These are phyloP conservation scores for Fusarium metavorans DNA, from an alignment of 2,329 filamentous ascomycete species.

Conservation along the genomic window DNA sequence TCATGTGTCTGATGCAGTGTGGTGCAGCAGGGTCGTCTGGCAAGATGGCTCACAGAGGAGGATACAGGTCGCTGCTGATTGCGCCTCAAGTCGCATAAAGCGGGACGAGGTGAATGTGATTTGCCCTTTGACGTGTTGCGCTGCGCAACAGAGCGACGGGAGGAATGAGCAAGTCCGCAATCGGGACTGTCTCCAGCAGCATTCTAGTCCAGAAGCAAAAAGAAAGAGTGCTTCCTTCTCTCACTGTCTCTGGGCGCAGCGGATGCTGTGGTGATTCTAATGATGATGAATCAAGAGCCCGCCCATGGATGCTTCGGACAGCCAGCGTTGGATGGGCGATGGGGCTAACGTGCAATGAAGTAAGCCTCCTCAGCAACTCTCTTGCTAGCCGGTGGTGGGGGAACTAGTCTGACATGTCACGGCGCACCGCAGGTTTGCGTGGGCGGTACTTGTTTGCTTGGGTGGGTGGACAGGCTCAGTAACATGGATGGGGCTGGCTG, in stretches of 20 bases:
- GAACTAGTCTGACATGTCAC: slow-evolving; percentile 37
- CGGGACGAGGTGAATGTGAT: slow-evolving; percentile 12
- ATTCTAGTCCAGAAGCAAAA: background rate
- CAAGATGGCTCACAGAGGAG: slow-evolving; percentile 3
- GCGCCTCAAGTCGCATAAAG: slow-evolving; percentile 29
- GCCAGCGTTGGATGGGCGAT: slow-evolving; percentile 8
- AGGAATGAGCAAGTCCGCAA: slow-evolving; percentile 29
- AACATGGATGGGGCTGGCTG: slow-evolving; percentile 31
- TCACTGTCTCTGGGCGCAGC: background rate
- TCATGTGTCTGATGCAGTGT: slow-evolving; percentile 15
- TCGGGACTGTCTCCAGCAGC: background rate
- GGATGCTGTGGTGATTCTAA: slow-evolving; percentile 19
- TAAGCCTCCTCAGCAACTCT: slow-evolving; percentile 26
- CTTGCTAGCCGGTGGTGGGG: slow-evolving; percentile 34
- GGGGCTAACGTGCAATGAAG: slow-evolving; percentile 20
- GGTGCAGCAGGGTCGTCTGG: slow-evolving; percentile 24
- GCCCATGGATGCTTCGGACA: background rate
- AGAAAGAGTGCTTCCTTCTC: background rate
- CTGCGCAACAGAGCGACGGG: slow-evolving; percentile 22
- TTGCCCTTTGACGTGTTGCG: slow-evolving; percentile 28
- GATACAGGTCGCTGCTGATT: slow-evolving; percentile 13
- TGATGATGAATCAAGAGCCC: slow-evolving; percentile 22
- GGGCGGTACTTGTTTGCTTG: slow-evolving; percentile 35
- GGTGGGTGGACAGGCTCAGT: slow-evolving; percentile 26
- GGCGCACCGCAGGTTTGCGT: slow-evolving; percentile 28